These are phyloP conservation scores for Dendrocalamus latiflorus DNA, from an alignment of 202 grass and related monocot genomes.

Conservation along the genomic window DNA sequence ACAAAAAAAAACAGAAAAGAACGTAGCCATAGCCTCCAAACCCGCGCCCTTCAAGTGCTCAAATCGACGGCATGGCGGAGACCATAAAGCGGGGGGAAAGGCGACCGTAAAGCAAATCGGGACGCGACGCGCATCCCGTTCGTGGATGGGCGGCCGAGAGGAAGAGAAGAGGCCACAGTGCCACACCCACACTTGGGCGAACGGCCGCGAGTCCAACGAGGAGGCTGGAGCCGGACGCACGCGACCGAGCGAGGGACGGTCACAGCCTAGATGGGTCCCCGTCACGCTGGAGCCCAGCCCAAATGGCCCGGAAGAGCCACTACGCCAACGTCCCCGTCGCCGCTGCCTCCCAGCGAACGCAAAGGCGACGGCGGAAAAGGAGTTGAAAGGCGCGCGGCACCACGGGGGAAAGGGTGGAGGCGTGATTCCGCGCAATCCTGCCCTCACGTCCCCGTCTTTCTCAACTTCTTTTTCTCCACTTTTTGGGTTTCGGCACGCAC, in stretches of 20 bases:
- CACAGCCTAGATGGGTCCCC: too few species aligned
- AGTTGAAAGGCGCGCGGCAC: not conserved
- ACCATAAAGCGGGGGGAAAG: not conserved
- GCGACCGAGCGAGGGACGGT: not conserved
- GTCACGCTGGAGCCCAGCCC: not conserved
- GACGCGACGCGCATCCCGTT: not conserved
- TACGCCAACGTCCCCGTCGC: constrained; percentile 11
- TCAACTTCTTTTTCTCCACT: not conserved
- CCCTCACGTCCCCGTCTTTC: not conserved
- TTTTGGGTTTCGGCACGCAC: not conserved
- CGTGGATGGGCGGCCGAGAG: not conserved
- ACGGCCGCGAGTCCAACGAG: not conserved
- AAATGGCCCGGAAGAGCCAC: not conserved
- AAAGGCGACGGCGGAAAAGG: not conserved
- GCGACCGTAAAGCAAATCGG: not conserved
- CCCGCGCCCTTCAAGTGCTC: not conserved
- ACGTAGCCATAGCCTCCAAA: too few species aligned
- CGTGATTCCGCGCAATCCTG: not conserved
- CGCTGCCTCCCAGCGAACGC: constrained; percentile 13
- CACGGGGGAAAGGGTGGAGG: not conserved
- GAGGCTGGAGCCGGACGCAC: not conserved
- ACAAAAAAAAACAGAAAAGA: too few species aligned
- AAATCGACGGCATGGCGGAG: not conserved
- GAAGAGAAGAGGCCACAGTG: not conserved
- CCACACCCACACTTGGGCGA: not conserved